Conservation (phyloP, 1,139 yeast genomes). For the Blastobotrys buckinghamii region DNA sequence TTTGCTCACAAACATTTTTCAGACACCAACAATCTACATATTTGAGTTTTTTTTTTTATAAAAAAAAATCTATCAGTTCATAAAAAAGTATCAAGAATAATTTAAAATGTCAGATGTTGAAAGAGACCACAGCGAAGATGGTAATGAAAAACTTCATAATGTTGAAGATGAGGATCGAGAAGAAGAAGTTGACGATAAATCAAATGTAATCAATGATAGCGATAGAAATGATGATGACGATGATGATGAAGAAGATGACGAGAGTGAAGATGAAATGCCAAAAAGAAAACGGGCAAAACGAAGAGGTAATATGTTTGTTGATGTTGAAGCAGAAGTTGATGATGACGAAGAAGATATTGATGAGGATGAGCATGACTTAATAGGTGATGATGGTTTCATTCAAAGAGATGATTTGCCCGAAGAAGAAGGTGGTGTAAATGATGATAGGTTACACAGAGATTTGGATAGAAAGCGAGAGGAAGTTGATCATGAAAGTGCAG, state of each 20-base stretch:
- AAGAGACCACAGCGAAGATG: constrained; percentile 14
- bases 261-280: constrained; percentile 14
- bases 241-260: constrained; percentile 30
- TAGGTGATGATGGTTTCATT: constrained; percentile 60
- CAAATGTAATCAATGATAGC: constrained; percentile 16
- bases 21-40: no score
- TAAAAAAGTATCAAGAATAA: background rate
- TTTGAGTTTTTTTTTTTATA: background rate
- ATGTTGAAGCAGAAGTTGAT: constrained; percentile 98
- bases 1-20: background rate
- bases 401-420: constrained; percentile 31
- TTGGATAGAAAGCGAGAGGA: constrained; percentile 87
- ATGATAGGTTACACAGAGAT: constrained; percentile 80
- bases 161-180: constrained; percentile 28
- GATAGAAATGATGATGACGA: constrained; percentile 1
- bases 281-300: constrained; percentile 23
- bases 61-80: no score
- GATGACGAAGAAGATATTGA: constrained; percentile 96
- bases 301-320: constrained; percentile 84
- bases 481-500: constrained; percentile 92
- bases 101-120: constrained; percentile 9
- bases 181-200: constrained; percentile 25
- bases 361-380: constrained; percentile 86
- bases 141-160: constrained; percentile 14
- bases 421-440: constrained; percentile 55